Conservation (phyloP, 2,329 filamentous ascomycete genomes). For the Colletotrichum liriopes region DNA sequence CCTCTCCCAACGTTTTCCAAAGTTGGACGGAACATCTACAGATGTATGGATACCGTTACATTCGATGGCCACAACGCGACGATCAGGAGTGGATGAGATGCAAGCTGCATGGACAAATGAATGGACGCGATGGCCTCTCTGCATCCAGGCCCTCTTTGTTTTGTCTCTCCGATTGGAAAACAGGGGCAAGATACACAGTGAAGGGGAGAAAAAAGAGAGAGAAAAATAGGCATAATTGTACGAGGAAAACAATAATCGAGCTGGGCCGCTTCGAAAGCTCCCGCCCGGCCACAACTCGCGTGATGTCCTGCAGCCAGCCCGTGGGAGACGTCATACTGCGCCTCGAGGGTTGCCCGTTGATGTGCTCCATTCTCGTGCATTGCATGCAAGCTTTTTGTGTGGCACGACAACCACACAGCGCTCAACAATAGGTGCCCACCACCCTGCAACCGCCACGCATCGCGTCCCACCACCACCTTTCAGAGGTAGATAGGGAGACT, state of each 20-base stretch:
- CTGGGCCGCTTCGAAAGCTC: conserved; percentile 12
- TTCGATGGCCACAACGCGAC: conserved; percentile 33
- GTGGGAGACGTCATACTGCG: conserved; percentile 35
- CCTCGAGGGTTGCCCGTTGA: conserved; percentile 33
- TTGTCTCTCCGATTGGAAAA: not conserved
- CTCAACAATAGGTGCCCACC: not conserved
- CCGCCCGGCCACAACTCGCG: conserved; percentile 22
- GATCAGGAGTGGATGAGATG: conserved; percentile 32
- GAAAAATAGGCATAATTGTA: not conserved
- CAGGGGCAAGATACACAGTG: not conserved
- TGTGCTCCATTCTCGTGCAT: conserved; percentile 39
- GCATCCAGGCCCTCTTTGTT: not conserved
- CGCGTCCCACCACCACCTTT: not conserved
- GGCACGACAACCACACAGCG: conserved; percentile 6
- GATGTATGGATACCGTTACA: conserved; percentile 34
- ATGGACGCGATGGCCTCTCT: conserved; percentile 13
- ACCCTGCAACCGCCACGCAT: not conserved
- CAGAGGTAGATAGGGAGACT: not conserved
- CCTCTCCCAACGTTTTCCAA: conserved; percentile 22
- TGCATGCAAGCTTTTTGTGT: conserved; percentile 32
- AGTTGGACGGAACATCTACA: not conserved
- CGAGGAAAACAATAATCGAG: conserved; percentile 1
- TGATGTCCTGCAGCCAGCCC: conserved; percentile 36
- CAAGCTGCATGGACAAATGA: conserved; percentile 3
- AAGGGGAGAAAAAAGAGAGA: not conserved